Evolutionary conservation across 139 green algal genomes (phyloP).

Genomic region (Diplosphaera chodatii): DNA sequence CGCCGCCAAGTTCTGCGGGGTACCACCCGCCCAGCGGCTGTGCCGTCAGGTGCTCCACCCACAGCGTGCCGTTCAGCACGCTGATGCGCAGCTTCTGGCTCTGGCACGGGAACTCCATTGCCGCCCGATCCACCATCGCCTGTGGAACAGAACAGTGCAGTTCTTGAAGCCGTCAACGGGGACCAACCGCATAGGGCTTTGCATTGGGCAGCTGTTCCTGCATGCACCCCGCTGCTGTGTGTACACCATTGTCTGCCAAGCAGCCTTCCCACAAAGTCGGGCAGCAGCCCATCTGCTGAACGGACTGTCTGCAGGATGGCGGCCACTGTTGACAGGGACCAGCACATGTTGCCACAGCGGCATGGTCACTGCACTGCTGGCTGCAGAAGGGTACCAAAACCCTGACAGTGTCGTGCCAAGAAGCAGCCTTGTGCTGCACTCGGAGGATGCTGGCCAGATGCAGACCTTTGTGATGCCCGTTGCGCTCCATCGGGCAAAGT

Average conservation of each 20-base stretch:
- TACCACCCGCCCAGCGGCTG: slow-evolving; percentile 26
- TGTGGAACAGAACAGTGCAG: too few relatives aligned
- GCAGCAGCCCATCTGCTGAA: too few relatives aligned
- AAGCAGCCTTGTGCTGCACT: background rate
- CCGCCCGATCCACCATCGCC: too few relatives aligned
- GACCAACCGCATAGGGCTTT: too few relatives aligned
- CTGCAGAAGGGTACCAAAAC: background rate
- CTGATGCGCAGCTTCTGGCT: slow-evolving; percentile 36
- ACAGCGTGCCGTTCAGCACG: slow-evolving; percentile 35
- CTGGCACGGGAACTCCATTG: slow-evolving; percentile 11
- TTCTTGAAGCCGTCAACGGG: too few relatives aligned
- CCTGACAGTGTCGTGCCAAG: background rate
- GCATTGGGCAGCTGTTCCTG: background rate
- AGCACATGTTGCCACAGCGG: too few relatives aligned
- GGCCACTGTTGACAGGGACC: too few relatives aligned
- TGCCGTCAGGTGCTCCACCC: slow-evolving; percentile 35
- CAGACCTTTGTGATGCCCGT: slow-evolving; percentile 17
- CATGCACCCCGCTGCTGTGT: background rate
- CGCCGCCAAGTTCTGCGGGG: slow-evolving; percentile 13
- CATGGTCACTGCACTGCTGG: too few relatives aligned
- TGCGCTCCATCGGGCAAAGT: slow-evolving; percentile 19
- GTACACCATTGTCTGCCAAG: too few relatives aligned
- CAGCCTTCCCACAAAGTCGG: too few relatives aligned
- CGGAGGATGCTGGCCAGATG: too few relatives aligned
- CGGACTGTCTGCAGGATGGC: too few relatives aligned